A percentile compares a stretch with the other conserved stretches of the same genome.
These are phyloP conservation scores for Exophiala mesophila DNA, from an alignment of 2,329 filamentous ascomycete species.

Conservation along the genomic window DNA sequence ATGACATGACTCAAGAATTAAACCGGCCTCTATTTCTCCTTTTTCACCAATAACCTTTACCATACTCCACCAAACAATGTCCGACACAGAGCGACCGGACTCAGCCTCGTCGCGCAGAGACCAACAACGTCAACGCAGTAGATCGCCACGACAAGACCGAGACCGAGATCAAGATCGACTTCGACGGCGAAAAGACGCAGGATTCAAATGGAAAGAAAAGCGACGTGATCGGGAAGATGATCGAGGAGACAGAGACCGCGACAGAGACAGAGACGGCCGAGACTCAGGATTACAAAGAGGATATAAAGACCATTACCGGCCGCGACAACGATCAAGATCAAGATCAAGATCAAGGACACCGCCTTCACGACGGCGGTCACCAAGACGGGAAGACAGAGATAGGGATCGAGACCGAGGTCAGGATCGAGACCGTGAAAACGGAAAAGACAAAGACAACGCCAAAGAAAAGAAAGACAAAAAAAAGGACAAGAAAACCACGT, in stretches of 20 bases:
- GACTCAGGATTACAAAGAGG: slow-evolving; percentile 49
- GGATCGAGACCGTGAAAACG: neutral
- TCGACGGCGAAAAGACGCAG: slow-evolving; percentile 38
- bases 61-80: too few species aligned
- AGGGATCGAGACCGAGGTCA: neutral
- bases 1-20: too few species aligned
- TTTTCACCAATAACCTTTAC: too few species aligned
- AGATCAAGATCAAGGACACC: slow-evolving; percentile 32
- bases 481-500: slow-evolving; percentile 11
- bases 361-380: slow-evolving; percentile 18
- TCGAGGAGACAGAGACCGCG: slow-evolving; percentile 9
- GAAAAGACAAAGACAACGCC: slow-evolving; percentile 6
- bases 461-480: slow-evolving; percentile 29
- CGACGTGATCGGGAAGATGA: slow-evolving; percentile 36
- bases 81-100: too few species aligned
- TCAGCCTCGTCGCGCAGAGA: slow-evolving; percentile 40
- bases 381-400: neutral
- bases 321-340: slow-evolving; percentile 36
- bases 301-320: slow-evolving; percentile 39
- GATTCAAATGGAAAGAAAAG: slow-evolving; percentile 48
- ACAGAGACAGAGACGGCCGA: slow-evolving; percentile 44
- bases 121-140: neutral
- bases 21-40: too few species aligned
- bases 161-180: slow-evolving; percentile 33
- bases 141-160: slow-evolving; percentile 11